Evolutionary conservation across 2,329 filamentous ascomycete species (phyloP).

Genomic region (Seiridium unicorne): DNA sequence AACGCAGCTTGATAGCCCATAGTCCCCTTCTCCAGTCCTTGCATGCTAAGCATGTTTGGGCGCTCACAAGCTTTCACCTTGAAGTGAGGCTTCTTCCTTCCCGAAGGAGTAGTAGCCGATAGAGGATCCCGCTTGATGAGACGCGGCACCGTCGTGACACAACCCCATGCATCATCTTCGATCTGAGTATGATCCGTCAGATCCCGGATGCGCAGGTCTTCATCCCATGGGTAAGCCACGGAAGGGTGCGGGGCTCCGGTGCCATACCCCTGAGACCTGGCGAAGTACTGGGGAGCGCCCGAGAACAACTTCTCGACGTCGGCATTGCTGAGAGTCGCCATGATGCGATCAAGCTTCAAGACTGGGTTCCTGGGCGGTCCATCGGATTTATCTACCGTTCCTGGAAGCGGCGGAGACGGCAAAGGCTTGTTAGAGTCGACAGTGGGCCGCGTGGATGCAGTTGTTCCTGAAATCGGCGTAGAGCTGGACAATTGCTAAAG

Average conservation of each 20-base stretch:
- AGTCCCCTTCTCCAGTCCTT: constrained; percentile 69
- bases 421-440: constrained; percentile 56
- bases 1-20: constrained; percentile 68
- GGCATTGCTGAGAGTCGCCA: constrained; percentile 55
- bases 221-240: constrained; percentile 68
- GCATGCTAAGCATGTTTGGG: constrained; percentile 71
- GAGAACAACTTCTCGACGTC: constrained; percentile 71
- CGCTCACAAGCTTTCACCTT: constrained; percentile 58
- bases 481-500: constrained; percentile 11
- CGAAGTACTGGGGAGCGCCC: constrained; percentile 72
- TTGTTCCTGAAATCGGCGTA: constrained; percentile 20
- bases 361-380: constrained; percentile 39
- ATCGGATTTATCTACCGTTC: constrained; percentile 37
- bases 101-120: constrained; percentile 38
- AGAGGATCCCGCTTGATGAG: constrained; percentile 50
- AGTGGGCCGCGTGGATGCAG: constrained; percentile 30
- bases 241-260: constrained; percentile 60
- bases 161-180: constrained; percentile 62
- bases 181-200: constrained; percentile 64
- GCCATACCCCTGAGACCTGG: constrained; percentile 57
- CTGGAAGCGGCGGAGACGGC: constrained; percentile 48
- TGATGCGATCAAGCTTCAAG: constrained; percentile 55
- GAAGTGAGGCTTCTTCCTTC: constrained; percentile 53
- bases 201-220: constrained; percentile 59
- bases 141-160: constrained; percentile 62